Percentiles rank a stretch among this genome's conserved stretches.
Conservation (phyloP, 257 asterid species). For the Phtheirospermum japonicum region DNA sequence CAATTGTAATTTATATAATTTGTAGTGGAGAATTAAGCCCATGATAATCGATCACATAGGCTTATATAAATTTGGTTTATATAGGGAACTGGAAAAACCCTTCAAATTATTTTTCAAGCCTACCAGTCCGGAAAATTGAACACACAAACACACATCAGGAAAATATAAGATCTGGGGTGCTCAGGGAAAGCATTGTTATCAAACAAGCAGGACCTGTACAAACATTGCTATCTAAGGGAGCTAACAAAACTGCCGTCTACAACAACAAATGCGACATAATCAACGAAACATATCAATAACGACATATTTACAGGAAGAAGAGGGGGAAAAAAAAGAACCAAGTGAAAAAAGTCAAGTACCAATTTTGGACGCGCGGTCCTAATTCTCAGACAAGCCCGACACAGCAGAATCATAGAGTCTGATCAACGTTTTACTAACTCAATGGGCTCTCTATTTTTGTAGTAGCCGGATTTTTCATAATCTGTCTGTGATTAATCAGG, state of each 20-base stretch:
- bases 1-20: too few relatives aligned
- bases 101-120: too few relatives aligned
- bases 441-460: slow-evolving; percentile 44
- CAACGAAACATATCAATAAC: neutral
- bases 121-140: too few relatives aligned
- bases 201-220: neutral
- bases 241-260: neutral
- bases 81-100: too few relatives aligned
- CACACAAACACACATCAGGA: neutral
- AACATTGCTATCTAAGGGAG: neutral
- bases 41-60: too few relatives aligned
- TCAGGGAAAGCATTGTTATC: neutral
- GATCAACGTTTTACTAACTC: neutral
- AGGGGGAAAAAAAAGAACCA: too few relatives aligned
- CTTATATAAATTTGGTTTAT: too few relatives aligned
- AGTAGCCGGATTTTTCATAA: slow-evolving; percentile 23
- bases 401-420: neutral
- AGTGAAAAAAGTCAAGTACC: neutral
- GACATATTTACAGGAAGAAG: slow-evolving; percentile 28
- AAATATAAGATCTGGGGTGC: neutral
- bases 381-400: slow-evolving; percentile 1
- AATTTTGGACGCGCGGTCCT: neutral
- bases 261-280: neutral
- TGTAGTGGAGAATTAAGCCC: too few relatives aligned
- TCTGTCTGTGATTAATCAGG: slow-evolving; percentile 20